A percentile compares a stretch with the other conserved stretches of the same genome.
phyloP scores from a whole-genome alignment of 495 filamentous ascomycete species.

The Daldinia vernicosa region DNA sequence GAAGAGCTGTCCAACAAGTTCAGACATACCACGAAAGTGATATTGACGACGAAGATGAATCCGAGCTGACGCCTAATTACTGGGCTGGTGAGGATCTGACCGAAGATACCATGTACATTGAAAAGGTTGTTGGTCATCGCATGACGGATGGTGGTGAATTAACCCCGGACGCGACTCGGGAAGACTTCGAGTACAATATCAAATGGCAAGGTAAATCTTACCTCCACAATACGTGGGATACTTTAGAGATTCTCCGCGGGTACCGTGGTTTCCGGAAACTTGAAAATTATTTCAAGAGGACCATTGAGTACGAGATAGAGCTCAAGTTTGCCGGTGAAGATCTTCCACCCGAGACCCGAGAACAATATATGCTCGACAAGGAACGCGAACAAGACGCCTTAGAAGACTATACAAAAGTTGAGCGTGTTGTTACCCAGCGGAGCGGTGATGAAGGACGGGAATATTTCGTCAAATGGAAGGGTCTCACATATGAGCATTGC shows the following conservation, averaged over 20 bases:
- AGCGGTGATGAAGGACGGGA: constrained; percentile 79
- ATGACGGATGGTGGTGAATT: constrained; percentile 72
- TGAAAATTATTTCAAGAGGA: constrained; percentile 92
- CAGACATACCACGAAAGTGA: constrained; percentile 87
- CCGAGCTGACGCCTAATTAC: constrained; percentile 66
- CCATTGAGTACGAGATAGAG: constrained; percentile 76
- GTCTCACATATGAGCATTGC: constrained; percentile 86
- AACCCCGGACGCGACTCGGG: constrained; percentile 66
- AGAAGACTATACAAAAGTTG: constrained; percentile 85
- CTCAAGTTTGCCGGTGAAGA: constrained; percentile 73
- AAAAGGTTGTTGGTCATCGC: constrained; percentile 87
- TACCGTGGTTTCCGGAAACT: constrained; percentile 80
- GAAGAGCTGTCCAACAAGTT: constrained; percentile 79
- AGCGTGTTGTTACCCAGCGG: constrained; percentile 85
- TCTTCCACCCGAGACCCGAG: constrained; percentile 82
- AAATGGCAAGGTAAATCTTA: constrained; percentile 98
- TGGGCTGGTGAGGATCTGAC: constrained; percentile 67
- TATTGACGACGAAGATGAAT: constrained; percentile 74
- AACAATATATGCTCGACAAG: constrained; percentile 89
- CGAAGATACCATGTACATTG: constrained; percentile 82
- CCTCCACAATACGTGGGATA: constrained; percentile 95
- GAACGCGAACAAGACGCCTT: constrained; percentile 85
- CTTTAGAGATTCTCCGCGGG: constrained; percentile 67
- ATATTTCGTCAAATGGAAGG: constrained; percentile 94
- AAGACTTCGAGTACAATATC: constrained; percentile 92